Base-by-base conservation (phyloP, 495 filamentous ascomycete genomes). In the Penicillium samsonianum region DNA sequence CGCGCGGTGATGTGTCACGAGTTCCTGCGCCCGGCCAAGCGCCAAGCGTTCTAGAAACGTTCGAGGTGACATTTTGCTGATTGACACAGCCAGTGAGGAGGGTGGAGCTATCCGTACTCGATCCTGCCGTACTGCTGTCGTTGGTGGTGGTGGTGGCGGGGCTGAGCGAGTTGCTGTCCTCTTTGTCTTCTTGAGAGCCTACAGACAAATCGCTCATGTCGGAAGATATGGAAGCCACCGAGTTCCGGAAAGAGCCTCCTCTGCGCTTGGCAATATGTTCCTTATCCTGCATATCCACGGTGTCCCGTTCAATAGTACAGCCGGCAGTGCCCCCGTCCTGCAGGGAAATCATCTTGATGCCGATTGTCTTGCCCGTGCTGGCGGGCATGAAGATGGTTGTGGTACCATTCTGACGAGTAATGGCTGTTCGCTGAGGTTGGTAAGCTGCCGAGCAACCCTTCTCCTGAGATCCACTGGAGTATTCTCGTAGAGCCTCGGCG, bases 321-420 rank as follows among this genome's bases (percentile, higher is more conserved):
- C 74, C 74, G 6, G 70, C 69, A 5, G 47, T 56, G 12, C 53
- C 66, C n/a, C 63, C 66, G 47, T 78, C 74, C 53, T 76, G 68
- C 48, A 78, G 61, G 7, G 84, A 85, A 12, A 88, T 77, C 57
- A 87, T 82, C 68, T 89, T 89, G 54, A 89, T 80, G 9, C 85
- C 86, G 14, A 84, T 67, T 1, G 79, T 82, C 30, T 78, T 73
- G 49, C 78, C 78, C 16, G 79, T 83, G 52, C 74, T 83, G 3
- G 90, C 90, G 4, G 94, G 94, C 94, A 97, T 98, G 70, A 96
- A 94, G 30, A 98, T 78, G 0, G 90, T 96, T 3, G 89, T 95
- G 41, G 84, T 83, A 37, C 90, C 88, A 76, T 90, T 87, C 20
- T 74, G 79, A 30, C 81, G 81, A 42, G 84, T 82, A 45, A 93